Conservation (phyloP, 2,329 filamentous ascomycete genomes). For the Ophiostoma populinum region DNA sequence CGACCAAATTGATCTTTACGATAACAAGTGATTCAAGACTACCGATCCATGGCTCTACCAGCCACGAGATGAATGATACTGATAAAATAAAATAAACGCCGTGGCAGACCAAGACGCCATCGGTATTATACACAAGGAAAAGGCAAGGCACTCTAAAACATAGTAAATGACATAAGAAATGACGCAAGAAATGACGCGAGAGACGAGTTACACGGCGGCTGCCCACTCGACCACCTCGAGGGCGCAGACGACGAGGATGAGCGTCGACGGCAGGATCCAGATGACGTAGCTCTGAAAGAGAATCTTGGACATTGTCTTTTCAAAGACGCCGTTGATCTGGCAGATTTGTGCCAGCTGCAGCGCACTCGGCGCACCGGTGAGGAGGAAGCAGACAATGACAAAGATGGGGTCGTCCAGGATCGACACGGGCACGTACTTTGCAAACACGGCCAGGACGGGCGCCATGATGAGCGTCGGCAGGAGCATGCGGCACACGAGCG, state of each 20-base stretch:
- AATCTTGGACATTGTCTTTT: conserved; percentile 82
- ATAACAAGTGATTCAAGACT: neutral
- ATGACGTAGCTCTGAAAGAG: conserved; percentile 95
- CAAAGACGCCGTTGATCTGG: conserved; percentile 93
- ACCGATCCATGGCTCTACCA: too few species aligned
- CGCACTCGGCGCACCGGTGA: conserved; percentile 84
- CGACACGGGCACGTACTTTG: conserved; percentile 81
- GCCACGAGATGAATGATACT: too few species aligned
- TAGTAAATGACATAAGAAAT: neutral
- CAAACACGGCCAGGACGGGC: conserved; percentile 67
- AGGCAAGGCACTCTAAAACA: neutral
- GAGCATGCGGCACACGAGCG: conserved; percentile 77
- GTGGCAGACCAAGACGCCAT: too few species aligned
- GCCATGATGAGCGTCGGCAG: conserved; percentile 86
- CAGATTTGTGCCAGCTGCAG: conserved; percentile 95
- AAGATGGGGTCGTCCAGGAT: conserved; percentile 97
- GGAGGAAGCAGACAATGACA: conserved; percentile 90
- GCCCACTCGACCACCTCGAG: conserved; percentile 91
- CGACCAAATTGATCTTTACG: neutral
- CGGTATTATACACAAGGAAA: neutral
- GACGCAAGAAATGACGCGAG: neutral
- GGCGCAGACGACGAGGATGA: conserved; percentile 78
- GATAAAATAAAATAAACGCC: neutral
- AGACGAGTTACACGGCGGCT: conserved; percentile 6
- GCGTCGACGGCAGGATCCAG: conserved; percentile 87